A percentile compares a stretch with the other conserved stretches of the same genome.
phyloP scores from a whole-genome alignment of 139 green algal genomes.

The Closterium sp. region DNA sequence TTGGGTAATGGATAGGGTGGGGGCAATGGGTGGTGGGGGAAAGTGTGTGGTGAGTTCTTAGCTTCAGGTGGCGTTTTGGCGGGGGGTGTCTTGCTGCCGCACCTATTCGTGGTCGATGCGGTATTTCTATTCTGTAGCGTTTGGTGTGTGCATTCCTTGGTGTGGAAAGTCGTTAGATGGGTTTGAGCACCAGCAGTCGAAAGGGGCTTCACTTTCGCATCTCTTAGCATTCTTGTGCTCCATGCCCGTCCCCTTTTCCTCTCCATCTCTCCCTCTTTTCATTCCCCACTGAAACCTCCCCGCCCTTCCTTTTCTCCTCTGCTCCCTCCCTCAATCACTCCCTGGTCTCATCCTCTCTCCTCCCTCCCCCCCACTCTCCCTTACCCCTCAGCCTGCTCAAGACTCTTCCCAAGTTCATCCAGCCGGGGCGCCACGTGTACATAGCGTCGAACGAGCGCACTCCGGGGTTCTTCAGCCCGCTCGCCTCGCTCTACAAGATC shows the following conservation, averaged over 20 bases:
- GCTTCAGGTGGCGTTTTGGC: no score
- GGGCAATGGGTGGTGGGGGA: not conserved
- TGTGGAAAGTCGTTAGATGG: no score
- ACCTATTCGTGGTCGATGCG: no score
- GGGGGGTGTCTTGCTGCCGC: no score
- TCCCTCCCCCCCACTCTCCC: not conserved
- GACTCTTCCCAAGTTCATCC: not conserved
- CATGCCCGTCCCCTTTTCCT: no score
- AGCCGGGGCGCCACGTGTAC: slow-evolving; percentile 2
- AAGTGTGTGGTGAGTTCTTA: no score
- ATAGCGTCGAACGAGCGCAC: slow-evolving; percentile 7
- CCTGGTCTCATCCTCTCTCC: not conserved
- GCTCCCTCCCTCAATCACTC: not conserved
- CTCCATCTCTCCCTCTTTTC: no score
- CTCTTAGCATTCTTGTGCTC: not conserved
- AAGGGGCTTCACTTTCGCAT: not conserved
- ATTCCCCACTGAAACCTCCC: not conserved
- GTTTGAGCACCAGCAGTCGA: no score
- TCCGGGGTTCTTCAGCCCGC: not conserved
- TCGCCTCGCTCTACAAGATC: not conserved
- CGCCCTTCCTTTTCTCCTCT: not conserved
- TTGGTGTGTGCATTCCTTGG: no score
- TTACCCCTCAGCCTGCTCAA: not conserved
- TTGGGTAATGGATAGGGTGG: not conserved
- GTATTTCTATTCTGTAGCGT: no score